Percentiles rank a stretch among this genome's conserved stretches.
Evolutionary conservation across 192 early-diverging fungal genomes (phyloP).

Genomic region (Linnemannia zychae): DNA sequence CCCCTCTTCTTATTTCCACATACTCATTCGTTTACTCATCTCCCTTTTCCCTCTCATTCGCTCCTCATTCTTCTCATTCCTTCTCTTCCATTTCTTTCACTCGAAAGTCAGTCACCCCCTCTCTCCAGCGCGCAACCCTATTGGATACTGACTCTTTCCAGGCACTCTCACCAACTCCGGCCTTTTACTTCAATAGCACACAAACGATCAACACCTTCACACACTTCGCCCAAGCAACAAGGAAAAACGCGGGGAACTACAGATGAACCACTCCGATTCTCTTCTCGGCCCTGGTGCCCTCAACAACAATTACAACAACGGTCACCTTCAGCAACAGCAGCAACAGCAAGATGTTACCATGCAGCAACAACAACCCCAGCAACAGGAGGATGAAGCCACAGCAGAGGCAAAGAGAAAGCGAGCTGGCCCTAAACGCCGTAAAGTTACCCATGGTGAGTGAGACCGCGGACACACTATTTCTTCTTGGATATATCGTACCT

Average conservation of each 20-base stretch:
- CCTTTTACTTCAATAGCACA: not conserved
- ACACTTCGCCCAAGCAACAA: not conserved
- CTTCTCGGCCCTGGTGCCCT: not conserved
- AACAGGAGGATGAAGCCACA: slow-evolving; percentile 39
- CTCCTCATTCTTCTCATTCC: not conserved
- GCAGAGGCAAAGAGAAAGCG: slow-evolving; percentile 70
- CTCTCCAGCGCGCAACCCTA: not conserved
- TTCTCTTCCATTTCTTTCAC: not conserved
- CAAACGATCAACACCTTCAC: not conserved
- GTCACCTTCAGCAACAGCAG: not conserved
- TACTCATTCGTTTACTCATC: not conserved
- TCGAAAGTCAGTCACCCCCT: slow-evolving; percentile 3
- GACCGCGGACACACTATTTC: not conserved
- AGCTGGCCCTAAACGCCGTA: slow-evolving; percentile 69
- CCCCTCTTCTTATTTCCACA: not conserved
- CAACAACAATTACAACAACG: not conserved
- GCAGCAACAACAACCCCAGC: slow-evolving; percentile 20
- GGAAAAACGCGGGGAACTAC: not conserved
- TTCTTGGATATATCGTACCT: not conserved
- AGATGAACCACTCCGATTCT: not conserved
- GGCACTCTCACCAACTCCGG: not conserved
- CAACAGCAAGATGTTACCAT: not conserved
- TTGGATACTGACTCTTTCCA: not conserved
- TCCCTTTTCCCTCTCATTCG: not conserved
- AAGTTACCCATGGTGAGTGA: slow-evolving; percentile 70